These are phyloP conservation scores for Sisymbrium altissimum DNA, from an alignment of 345 rosid species.

Conservation along the genomic window DNA sequence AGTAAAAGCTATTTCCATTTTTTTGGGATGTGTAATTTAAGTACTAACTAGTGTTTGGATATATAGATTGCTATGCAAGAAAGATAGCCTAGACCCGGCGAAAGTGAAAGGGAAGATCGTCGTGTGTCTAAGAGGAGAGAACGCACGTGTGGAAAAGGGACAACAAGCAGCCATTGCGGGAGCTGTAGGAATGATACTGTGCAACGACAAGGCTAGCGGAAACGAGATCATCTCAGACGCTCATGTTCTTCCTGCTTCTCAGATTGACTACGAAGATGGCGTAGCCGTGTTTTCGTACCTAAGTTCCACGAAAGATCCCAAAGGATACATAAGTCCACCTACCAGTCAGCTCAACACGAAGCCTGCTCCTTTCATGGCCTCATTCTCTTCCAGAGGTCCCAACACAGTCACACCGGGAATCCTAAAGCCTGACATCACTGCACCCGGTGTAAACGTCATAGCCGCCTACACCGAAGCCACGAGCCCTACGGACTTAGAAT, in stretches of 20 bases:
- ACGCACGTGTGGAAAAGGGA: slow-evolving; percentile 51
- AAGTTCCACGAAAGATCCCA: slow-evolving; percentile 42
- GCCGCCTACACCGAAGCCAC: slow-evolving; percentile 47
- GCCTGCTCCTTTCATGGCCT: slow-evolving; percentile 68
- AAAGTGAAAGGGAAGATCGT: slow-evolving; percentile 66
- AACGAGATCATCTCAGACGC: slow-evolving; percentile 48
- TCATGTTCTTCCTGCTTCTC: slow-evolving; percentile 66
- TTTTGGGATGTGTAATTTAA: neutral
- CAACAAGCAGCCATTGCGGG: slow-evolving; percentile 43
- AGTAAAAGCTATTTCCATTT: slow-evolving; percentile 16
- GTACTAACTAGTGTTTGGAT: neutral
- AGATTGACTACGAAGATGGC: slow-evolving; percentile 52
- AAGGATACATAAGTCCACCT: slow-evolving; percentile 44
- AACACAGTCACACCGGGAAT: slow-evolving; percentile 55
- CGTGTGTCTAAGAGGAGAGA: slow-evolving; percentile 51
- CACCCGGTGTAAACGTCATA: slow-evolving; percentile 72
- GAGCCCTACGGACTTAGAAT: slow-evolving; percentile 33
- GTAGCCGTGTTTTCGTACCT: slow-evolving; percentile 42
- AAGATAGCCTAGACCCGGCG: slow-evolving; percentile 46
- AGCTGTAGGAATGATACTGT: slow-evolving; percentile 68
- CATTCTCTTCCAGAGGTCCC: slow-evolving; percentile 67
- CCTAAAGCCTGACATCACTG: slow-evolving; percentile 82
- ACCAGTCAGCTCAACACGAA: neutral
- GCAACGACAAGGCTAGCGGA: slow-evolving; percentile 50
- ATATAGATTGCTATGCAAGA: slow-evolving; percentile 36